Evolutionary conservation across 352 stramenopile genomes (phyloP), one percentile per base, ranked within the genome.

Genomic region (Globisporangium recalcitrans): DNA sequence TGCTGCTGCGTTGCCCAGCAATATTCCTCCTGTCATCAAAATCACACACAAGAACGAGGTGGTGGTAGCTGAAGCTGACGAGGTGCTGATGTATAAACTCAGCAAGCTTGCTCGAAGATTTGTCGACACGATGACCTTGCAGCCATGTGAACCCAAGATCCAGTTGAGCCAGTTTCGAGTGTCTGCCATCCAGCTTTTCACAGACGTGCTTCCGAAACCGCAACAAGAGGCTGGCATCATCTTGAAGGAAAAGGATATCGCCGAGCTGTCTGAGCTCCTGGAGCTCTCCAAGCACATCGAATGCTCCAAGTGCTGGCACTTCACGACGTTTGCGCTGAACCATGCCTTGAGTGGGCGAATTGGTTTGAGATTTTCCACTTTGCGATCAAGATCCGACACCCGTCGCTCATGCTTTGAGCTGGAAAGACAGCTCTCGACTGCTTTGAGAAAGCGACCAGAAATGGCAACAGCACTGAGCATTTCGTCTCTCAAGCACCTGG

Each of bases 281-380:
- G 60, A 61, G 34, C 44, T 66, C 44, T 22, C 52, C 21, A 60
- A 60, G 60, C 24, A 42, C 21, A 4, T 55, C 3, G 60, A 61
- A 10, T 66, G 52, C 52, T 27, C 52, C 38, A 56, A 60, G 22
- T 61, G 60, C 52, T 66, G 60, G 60, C 60, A 66, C 42, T 66
- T 66, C 9, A 51, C 60, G 13, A 62, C 60, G 0, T 66, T 66
- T 16, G 60, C 52, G 22, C 7, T 66, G 26, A 57, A 22, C 1
- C 52, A 56, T 14, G 5, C 38, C 6, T 38, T 66, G 36, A 11
- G 0, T 16, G 40, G 1, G n/a, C 21, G 2, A 66, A 56, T 19
- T 66, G 60, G 52, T 56, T 51, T 14, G 24, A 14, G 1, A 42
- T 52, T 14, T 61, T 62, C 26, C 14, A 38, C 16, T 60, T 61